Conservation (phyloP, 2,329 filamentous ascomycete genomes). For the Sclerotinia subarctica region DNA sequence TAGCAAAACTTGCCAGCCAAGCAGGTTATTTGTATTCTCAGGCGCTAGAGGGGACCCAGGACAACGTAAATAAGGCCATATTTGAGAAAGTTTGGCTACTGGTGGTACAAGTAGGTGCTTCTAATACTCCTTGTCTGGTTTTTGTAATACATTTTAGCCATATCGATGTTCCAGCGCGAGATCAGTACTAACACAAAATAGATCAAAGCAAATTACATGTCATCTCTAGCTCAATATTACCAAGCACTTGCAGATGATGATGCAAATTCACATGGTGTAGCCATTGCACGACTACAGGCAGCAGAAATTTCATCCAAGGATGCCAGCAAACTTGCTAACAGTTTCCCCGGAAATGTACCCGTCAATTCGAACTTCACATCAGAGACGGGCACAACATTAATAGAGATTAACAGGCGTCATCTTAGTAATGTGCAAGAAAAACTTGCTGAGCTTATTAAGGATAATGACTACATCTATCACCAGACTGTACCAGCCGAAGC, state of each 20-base stretch:
- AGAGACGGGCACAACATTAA: slow-evolving; percentile 70
- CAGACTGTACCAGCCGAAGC: slow-evolving; percentile 85
- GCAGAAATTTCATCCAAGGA: slow-evolving; percentile 78
- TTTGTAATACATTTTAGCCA: not conserved
- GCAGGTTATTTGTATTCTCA: slow-evolving; percentile 85
- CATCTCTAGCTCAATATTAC: slow-evolving; percentile 86
- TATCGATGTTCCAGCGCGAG: not conserved
- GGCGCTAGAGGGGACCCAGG: slow-evolving; percentile 83
- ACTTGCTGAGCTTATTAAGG: slow-evolving; percentile 72
- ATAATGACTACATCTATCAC: slow-evolving; percentile 99
- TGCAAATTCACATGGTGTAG: slow-evolving; percentile 78
- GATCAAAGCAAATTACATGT: slow-evolving; percentile 78
- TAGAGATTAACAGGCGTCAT: slow-evolving; percentile 83
- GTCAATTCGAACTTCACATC: slow-evolving; percentile 78
- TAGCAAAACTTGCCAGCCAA: slow-evolving; percentile 92
- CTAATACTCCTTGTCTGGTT: not conserved
- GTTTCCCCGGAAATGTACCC: slow-evolving; percentile 76
- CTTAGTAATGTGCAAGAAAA: slow-evolving; percentile 77
- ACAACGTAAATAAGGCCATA: slow-evolving; percentile 84
- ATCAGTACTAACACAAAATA: slow-evolving; percentile 36
- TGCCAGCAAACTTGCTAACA: slow-evolving; percentile 70
- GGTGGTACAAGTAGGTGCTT: slow-evolving; percentile 64
- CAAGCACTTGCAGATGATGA: slow-evolving; percentile 91
- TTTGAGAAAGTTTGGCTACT: slow-evolving; percentile 94
- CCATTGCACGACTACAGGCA: slow-evolving; percentile 76